A percentile compares a stretch with the other conserved stretches of the same genome.
Evolutionary conservation across 306 rosid genomes (phyloP).

Genomic region (Cyclanthera cordifolia): DNA sequence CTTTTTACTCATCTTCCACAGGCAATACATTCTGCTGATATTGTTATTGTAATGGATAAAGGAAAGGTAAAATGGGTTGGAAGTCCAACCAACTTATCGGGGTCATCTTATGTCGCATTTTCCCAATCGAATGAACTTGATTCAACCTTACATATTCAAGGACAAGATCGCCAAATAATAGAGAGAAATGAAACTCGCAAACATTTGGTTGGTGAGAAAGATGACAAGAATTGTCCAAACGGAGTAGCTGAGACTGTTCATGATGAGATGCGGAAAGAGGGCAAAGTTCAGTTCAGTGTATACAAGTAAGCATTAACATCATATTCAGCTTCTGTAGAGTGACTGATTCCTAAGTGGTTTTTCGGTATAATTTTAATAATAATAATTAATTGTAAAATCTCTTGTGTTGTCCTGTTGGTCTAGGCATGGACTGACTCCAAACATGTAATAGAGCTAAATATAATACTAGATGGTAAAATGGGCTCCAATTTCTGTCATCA

Average conservation of each 20-base stretch:
- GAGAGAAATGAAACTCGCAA: slow-evolving; percentile 23
- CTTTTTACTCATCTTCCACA: slow-evolving; percentile 17
- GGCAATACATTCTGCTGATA: slow-evolving; percentile 82
- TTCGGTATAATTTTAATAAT: not conserved
- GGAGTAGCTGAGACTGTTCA: slow-evolving; percentile 42
- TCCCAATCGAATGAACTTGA: slow-evolving; percentile 75
- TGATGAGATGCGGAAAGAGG: slow-evolving; percentile 75
- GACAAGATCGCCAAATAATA: slow-evolving; percentile 27
- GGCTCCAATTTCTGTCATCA: no score
- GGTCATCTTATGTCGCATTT: slow-evolving; percentile 42
- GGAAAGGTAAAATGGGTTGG: slow-evolving; percentile 81
- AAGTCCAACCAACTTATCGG: slow-evolving; percentile 34
- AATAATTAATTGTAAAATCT: not conserved
- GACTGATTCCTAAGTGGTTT: not conserved
- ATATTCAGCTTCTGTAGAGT: not conserved
- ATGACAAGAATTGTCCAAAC: slow-evolving; percentile 20
- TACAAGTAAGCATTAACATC: slow-evolving; percentile 52
- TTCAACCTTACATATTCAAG: slow-evolving; percentile 23
- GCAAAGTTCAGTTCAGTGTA: slow-evolving; percentile 68
- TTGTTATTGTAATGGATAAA: slow-evolving; percentile 62
- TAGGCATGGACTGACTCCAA: no score
- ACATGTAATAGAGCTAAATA: no score
- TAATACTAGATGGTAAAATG: no score
- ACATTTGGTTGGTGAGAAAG: slow-evolving; percentile 24
- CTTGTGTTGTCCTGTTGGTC: no score